phyloP scores from a whole-genome alignment of 768 basidiomycete species.

The Russula earlei region DNA sequence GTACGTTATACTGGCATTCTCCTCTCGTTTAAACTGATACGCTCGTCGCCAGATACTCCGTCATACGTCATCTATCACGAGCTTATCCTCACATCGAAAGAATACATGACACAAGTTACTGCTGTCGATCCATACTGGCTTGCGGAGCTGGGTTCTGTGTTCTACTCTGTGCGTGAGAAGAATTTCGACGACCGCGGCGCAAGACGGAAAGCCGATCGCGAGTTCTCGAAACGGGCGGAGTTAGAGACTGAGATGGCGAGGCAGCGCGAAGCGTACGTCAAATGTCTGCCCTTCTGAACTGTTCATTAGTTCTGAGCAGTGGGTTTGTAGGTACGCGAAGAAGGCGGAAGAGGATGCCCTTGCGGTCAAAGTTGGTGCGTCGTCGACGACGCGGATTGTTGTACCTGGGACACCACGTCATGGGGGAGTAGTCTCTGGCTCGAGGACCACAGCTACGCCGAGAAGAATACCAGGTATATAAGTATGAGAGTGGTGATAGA shows the following conservation, averaged over 20 bases:
- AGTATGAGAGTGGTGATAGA: background rate
- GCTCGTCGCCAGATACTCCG: conserved; percentile 60
- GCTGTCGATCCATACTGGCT: conserved; percentile 97
- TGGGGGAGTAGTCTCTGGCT: conserved; percentile 53
- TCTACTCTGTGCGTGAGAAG: conserved; percentile 97
- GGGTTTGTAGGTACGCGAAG: conserved; percentile 42
- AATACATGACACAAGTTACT: conserved; percentile 99
- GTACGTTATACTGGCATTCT: conserved; percentile 35
- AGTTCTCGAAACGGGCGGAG: conserved; percentile 88
- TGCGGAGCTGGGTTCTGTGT: conserved; percentile 90
- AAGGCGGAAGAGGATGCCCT: conserved; percentile 53
- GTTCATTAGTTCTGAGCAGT: background rate
- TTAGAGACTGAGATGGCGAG: conserved; percentile 86
- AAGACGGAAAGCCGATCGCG: conserved; percentile 69
- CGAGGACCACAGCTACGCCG: conserved; percentile 67
- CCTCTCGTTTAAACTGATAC: background rate
- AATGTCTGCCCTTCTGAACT: background rate
- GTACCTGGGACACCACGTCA: conserved; percentile 76
- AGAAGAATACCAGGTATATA: conserved; percentile 61
- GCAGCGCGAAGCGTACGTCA: conserved; percentile 59
- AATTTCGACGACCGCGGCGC: conserved; percentile 87
- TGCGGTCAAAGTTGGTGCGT: conserved; percentile 42
- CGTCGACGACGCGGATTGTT: conserved; percentile 51
- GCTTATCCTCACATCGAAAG: conserved; percentile 87
- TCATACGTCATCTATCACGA: conserved; percentile 98